Percentiles rank a stretch among this genome's conserved stretches.
phyloP scores from a whole-genome alignment of 495 filamentous ascomycete species.

The Penicillium malachiteum region DNA sequence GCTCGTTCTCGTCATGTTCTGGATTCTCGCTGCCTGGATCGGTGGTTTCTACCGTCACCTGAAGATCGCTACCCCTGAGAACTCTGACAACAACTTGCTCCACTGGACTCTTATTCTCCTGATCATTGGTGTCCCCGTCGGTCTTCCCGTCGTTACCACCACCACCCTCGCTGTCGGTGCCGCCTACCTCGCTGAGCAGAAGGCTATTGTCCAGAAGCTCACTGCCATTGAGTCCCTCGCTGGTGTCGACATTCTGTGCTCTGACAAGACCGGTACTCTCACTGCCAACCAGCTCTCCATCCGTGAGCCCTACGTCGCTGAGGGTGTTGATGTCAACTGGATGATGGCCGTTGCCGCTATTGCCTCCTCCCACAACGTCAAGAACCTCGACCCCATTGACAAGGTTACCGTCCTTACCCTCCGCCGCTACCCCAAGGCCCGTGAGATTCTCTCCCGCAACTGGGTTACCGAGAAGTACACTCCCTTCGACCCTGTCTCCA shows the following conservation, averaged over 20 bases:
- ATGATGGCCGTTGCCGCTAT: constrained; percentile 77
- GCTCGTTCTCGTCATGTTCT: constrained; percentile 70
- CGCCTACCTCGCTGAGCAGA: constrained; percentile 70
- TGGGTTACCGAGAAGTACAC: constrained; percentile 76
- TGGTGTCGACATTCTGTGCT: constrained; percentile 75
- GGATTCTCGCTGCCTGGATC: constrained; percentile 70
- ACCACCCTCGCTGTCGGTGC: constrained; percentile 74
- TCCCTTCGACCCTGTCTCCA: constrained; percentile 76
- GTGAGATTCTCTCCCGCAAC: constrained; percentile 66
- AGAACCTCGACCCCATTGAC: constrained; percentile 75
- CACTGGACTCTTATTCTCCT: constrained; percentile 67
- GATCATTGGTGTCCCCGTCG: constrained; percentile 73
- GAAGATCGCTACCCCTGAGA: constrained; percentile 62
- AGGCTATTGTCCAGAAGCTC: constrained; percentile 75
- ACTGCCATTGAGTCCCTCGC: constrained; percentile 75
- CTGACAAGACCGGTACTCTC: constrained; percentile 77
- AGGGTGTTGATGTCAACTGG: constrained; percentile 76
- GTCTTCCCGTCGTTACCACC: constrained; percentile 73
- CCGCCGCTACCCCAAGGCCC: constrained; percentile 70
- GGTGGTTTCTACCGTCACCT: constrained; percentile 74
- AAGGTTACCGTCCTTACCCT: constrained; percentile 74
- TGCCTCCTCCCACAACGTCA: constrained; percentile 74
- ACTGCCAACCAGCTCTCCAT: constrained; percentile 75
- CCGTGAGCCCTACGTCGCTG: constrained; percentile 71
- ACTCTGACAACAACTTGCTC: constrained; percentile 54